Evolutionary conservation across 345 rosid genomes (phyloP).

Genomic region (Bruguiera parviflora): DNA sequence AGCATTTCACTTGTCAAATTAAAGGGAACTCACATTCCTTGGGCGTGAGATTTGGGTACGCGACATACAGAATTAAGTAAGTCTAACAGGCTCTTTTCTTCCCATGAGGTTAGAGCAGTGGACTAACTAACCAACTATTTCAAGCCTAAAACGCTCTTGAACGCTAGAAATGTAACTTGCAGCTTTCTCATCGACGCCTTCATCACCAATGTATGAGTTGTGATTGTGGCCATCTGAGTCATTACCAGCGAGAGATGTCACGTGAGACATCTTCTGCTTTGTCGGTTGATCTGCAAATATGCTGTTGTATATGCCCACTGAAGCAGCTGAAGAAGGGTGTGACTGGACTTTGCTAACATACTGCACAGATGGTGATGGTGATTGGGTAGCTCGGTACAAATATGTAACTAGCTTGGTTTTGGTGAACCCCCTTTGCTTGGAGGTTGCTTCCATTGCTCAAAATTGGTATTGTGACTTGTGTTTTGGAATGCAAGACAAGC

Average conservation of each 20-base stretch:
- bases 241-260: neutral
- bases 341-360: neutral
- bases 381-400: conserved; percentile 7
- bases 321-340: conserved; percentile 1
- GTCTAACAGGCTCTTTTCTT: no score
- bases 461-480: neutral
- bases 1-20: no score
- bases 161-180: conserved; percentile 6
- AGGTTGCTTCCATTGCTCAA: conserved; percentile 9
- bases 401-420: conserved; percentile 11
- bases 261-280: neutral
- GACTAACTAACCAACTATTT: no score
- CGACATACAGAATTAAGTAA: no score
- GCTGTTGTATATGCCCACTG: neutral
- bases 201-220: neutral
- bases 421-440: conserved; percentile 4
- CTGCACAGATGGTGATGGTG: conserved; percentile 5
- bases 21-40: no score
- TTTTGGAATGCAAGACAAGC: neutral
- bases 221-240: no score
- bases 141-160: conserved; percentile 4
- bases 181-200: conserved; percentile 12
- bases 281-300: neutral
- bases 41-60: no score
- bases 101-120: no score